These are phyloP conservation scores for Penicillium atrosanguineum DNA, from an alignment of 495 filamentous ascomycete species.

Conservation along the genomic window DNA sequence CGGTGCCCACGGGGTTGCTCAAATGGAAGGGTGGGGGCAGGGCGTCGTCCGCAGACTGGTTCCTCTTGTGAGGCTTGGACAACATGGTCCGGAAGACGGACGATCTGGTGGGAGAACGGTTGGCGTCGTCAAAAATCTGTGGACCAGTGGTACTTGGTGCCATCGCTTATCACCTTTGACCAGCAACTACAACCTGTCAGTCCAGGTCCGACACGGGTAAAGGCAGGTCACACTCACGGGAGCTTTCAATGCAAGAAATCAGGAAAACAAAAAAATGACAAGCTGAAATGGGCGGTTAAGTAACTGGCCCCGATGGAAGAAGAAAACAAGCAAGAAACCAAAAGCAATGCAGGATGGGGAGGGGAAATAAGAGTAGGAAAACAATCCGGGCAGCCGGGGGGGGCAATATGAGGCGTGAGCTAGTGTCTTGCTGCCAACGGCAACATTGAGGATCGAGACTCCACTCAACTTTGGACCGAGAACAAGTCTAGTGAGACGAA, in stretches of 20 bases:
- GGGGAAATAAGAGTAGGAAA: conserved; percentile 6
- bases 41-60: conserved; percentile 41
- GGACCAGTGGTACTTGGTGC: conserved; percentile 34
- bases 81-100: conserved; percentile 48
- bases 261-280: conserved; percentile 1
- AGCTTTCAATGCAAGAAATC: conserved; percentile 13
- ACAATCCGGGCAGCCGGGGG: conserved; percentile 27
- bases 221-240: conserved; percentile 28
- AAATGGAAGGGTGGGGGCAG: conserved; percentile 13
- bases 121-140: conserved; percentile 47
- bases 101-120: conserved; percentile 33
- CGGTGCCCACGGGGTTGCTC: conserved; percentile 18
- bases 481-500: conserved; percentile 23
- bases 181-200: conserved; percentile 29
- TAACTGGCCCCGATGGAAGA: conserved; percentile 11
- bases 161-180: conserved; percentile 39
- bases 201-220: conserved; percentile 16
- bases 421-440: conserved; percentile 25
- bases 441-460: conserved; percentile 31
- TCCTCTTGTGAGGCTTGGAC: conserved; percentile 40
- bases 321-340: conserved; percentile 21
- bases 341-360: conserved; percentile 19
- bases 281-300: conserved; percentile 7
- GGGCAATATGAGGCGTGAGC: conserved; percentile 30
- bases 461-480: conserved; percentile 15